phyloP scores from a whole-genome alignment of 768 basidiomycete genomes.

The Mycena olivaceomarginata region DNA sequence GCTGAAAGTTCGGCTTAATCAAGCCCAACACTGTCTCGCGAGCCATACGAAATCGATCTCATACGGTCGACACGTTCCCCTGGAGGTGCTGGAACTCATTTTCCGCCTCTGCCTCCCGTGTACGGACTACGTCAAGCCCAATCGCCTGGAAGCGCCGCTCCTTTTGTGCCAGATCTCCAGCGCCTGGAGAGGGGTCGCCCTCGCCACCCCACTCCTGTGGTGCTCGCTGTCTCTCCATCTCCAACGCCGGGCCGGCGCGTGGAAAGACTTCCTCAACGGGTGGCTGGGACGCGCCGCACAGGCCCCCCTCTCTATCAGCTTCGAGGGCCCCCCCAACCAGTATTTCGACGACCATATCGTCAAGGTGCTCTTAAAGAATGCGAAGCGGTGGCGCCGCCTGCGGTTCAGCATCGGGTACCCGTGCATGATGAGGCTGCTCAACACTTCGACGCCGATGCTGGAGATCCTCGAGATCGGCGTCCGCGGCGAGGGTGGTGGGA shows the following conservation, averaged over 20 bases:
- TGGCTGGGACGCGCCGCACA: conserved; percentile 46
- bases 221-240: conserved; percentile 45
- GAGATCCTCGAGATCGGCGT: conserved; percentile 48
- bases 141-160: conserved; percentile 44
- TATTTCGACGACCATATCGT: conserved; percentile 46
- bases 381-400: conserved; percentile 45
- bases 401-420: conserved; percentile 40
- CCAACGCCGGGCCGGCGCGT: conserved; percentile 30
- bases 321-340: conserved; percentile 6
- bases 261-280: conserved; percentile 43
- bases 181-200: conserved; percentile 46
- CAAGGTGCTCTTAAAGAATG: conserved; percentile 32
- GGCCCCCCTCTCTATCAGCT: conserved; percentile 42
- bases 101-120: conserved; percentile 46
- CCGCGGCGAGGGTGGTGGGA: conserved; percentile 36
- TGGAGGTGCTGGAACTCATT: conserved; percentile 49
- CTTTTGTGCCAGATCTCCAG: conserved; percentile 49
- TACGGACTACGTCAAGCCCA: conserved; percentile 42
- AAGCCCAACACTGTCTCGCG: conserved; percentile 32
- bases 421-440: conserved; percentile 35
- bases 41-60: conserved; percentile 14
- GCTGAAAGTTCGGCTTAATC: conserved; percentile 20
- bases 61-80: conserved; percentile 41
- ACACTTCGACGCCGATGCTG: conserved; percentile 39
- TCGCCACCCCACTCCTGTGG: conserved; percentile 49